Base-by-base conservation (phyloP, 169 alveolate genomes). In the Plasmodium vivax region DNA sequence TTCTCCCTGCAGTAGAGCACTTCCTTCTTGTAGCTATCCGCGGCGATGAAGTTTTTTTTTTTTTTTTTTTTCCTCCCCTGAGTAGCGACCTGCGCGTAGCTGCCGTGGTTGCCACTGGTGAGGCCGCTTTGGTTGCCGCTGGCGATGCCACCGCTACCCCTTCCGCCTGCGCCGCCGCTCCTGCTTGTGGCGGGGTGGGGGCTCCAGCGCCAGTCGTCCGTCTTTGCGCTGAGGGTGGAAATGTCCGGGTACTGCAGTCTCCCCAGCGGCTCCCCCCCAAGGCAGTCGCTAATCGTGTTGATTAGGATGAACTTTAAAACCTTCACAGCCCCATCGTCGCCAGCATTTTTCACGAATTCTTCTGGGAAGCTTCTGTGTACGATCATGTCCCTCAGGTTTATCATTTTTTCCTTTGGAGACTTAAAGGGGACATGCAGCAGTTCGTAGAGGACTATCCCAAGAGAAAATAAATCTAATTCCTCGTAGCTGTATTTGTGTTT, bases 231-330 rank as follows among this genome's bases (percentile, higher is more conserved):
- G 34, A 87, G 16, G 51, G n/a, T 43, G 23, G 47, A 62, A n/a
- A 88, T 80, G 36, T 88, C 77, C 30, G 83, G 56, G 68, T 77
- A 88, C 23, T 80, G 77, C n/a, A 88, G 41, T 41, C 68, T 88
- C 23, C 32, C 30, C 16, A 68, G 45, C 2, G n/a, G 62, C 5
- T 88, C 88, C 43, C 41, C n/a, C 19, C n/a, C 34, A 2, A 80
- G 80, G 54, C 72, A 77, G 43, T 80, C 30, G 16, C 45, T 88
- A 36, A 80, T 58, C 4, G 94, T 88, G 27, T 62, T 88, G 10
- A 88, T 88, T 62, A 88, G 80, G 62, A 88, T 88, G 62, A 19
- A 80, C 27, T 88, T 88, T 73, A 88, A 80, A 36, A 88, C 94
- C 14, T 80, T 88, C 0, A 88, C 32, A n/a, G 90, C 87, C 27